Evolutionary conservation across 129 eudicot species (phyloP), one percentile per base, ranked within the genome.

Genomic region (Lactuca sativa): DNA sequence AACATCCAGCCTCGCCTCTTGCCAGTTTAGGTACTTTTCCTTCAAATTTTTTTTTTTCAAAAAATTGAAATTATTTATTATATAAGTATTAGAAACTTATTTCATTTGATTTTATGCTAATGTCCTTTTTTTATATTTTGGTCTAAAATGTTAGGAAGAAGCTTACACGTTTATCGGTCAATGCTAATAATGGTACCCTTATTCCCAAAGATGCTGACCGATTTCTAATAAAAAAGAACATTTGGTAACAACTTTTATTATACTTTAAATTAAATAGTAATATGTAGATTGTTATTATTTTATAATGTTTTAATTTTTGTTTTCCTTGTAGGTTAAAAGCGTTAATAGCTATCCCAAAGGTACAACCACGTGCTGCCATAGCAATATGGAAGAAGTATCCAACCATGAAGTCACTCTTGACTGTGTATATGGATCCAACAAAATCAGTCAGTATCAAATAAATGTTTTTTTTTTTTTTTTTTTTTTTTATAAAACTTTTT

Each of bases 351-450:
- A 93, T 93, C 38, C 98, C 96, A 15, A 93, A 93, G 85, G 95
- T 93, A 58, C 90, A 89, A 72, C 98, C 98, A 33, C 91, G 95
- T 70, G 85, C 83, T 64, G 96, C 98, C 53, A 62, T 89, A 40
- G 92, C 98, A 40, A 86, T 93, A 65, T 81, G 85, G 88, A 93
- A 86, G 75, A 89, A 85, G 71, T 93, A 89, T 74, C 95, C 95
- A 6, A 93, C 96, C 48, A 86, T 93, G 98, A 89, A 83, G 80
- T 89, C 98, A 51, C 96, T 92, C 64, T 71, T 89, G 72, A 75
- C 67, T 57, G 83, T 86, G 37, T 92, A 92, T 83, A 84, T 92
- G 96, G 98, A 92, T 87, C 86, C 92, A 54, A 77, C 61, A 64
- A 92, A 81, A 89, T 69, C 95, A 10, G 96, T 89, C 69, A 84